Conservation (phyloP, 2,329 filamentous ascomycete genomes). For the Keithomyces neogunnii region DNA sequence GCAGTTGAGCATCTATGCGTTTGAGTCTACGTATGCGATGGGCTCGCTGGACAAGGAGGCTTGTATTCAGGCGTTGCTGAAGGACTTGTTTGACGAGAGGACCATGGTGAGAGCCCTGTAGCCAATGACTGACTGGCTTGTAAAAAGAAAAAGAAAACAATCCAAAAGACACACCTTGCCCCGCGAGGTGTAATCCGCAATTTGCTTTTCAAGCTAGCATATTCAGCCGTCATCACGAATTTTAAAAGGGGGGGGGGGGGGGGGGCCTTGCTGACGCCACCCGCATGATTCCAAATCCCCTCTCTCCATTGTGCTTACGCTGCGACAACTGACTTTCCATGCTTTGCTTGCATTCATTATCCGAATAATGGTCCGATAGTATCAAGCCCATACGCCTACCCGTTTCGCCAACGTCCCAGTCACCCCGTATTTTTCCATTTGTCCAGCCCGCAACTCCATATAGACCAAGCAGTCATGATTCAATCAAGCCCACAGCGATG, state of each 20-base stretch:
- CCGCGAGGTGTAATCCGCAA: too few relatives aligned
- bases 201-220: too few relatives aligned
- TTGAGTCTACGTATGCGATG: conserved; percentile 89
- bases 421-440: too few relatives aligned
- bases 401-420: too few relatives aligned
- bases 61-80: conserved; percentile 56
- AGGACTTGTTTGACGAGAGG: conserved; percentile 72
- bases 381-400: background rate
- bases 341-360: background rate
- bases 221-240: too few relatives aligned
- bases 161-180: too few relatives aligned
- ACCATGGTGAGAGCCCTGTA: conserved; percentile 55
- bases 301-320: too few relatives aligned
- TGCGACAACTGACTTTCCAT: background rate
- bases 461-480: too few relatives aligned
- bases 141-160: too few relatives aligned
- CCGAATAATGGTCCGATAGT: background rate
- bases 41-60: conserved; percentile 55
- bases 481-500: background rate
- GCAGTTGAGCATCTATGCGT: conserved; percentile 84
- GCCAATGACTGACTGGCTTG: background rate
- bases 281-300: too few relatives aligned
- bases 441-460: too few relatives aligned
- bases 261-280: background rate
- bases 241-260: conserved; percentile 10